A percentile compares a stretch with the other conserved stretches of the same genome.
These are phyloP conservation scores for Lyophyllum decastes DNA, from an alignment of 768 basidiomycete genomes.

Conservation along the genomic window DNA sequence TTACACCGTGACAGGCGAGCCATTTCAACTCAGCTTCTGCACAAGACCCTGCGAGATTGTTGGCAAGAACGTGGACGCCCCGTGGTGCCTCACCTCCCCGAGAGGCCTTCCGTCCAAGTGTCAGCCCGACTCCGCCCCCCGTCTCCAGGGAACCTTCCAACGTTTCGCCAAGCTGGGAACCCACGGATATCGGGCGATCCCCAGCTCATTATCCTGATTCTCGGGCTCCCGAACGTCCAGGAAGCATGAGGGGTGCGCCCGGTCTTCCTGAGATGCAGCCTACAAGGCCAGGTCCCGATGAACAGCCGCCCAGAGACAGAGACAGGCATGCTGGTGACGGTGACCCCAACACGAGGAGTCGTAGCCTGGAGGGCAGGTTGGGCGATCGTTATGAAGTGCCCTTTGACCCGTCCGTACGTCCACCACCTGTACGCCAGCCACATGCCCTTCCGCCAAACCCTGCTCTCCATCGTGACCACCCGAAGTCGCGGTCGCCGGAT, in stretches of 20 bases:
- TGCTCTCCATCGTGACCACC: slow-evolving; percentile 11
- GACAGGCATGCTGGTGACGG: neutral
- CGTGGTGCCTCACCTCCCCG: slow-evolving; percentile 21
- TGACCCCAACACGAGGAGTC: slow-evolving; percentile 1
- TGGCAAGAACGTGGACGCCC: slow-evolving; percentile 22
- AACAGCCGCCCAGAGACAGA: neutral
- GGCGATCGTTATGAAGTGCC: slow-evolving; percentile 21
- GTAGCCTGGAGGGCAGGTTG: slow-evolving; percentile 23
- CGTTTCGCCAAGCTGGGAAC: slow-evolving; percentile 23
- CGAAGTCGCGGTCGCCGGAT: slow-evolving; percentile 1
- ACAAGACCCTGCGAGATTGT: slow-evolving; percentile 5
- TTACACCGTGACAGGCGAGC: slow-evolving; percentile 1
- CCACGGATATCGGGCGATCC: slow-evolving; percentile 13
- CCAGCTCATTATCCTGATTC: slow-evolving; percentile 15
- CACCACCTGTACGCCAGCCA: slow-evolving; percentile 5
- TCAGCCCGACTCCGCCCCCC: slow-evolving; percentile 26
- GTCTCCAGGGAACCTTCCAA: slow-evolving; percentile 28
- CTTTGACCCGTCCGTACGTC: slow-evolving; percentile 4
- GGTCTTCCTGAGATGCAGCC: neutral
- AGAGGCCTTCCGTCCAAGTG: slow-evolving; percentile 6
- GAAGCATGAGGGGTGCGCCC: slow-evolving; percentile 12
- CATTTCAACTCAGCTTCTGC: slow-evolving; percentile 3
- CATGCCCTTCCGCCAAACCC: slow-evolving; percentile 20
- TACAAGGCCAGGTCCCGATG: slow-evolving; percentile 7
- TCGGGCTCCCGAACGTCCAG: slow-evolving; percentile 11